Base-by-base conservation (phyloP, 202 grass and related monocot species). In the Saccharum hybrid region DNA sequence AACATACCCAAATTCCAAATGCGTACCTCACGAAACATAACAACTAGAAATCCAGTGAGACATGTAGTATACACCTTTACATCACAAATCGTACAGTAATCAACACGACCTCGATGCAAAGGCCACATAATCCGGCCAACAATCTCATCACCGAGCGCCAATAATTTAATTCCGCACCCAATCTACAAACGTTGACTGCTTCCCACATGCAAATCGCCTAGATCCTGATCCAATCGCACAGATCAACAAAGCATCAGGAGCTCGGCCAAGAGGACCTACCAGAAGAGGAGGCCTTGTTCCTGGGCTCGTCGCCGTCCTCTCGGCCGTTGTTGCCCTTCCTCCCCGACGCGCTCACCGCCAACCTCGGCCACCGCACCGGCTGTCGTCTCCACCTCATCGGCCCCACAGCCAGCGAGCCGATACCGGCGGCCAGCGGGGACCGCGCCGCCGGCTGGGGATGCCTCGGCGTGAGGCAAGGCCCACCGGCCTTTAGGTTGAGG, bases 321-420 rank as follows among this genome's bases (percentile, higher is more conserved):
- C 64, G 70, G 45, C 43, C 9, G 81, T 21, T 67, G 65, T 42
- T 82, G 76, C 86, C 82, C 66, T 90, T 92, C 85, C 87, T 92
- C 38, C 89, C 91, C 8, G 91, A 87, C n/a, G 91, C 89, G 57
- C 74, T 82, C 78, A 82, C 87, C 82, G 66, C 87, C 83, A 86
- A 46, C 57, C 72, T 82, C 51, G 84, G 65, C 84, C 80, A 90
- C 77, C 70, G 75, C 52, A 18, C 67, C 66, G 72, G 40, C 64
- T 28, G 78, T 63, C 26, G 26, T 70, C 28, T 54, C 86, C 63
- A 59, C 62, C 61, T 69, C 86, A 31, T 69, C 57, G 10, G 6
- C 4, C 78, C 73, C 77, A 36, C 11, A 16, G 79, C 61, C 89
- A 68, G 68, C 38, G 42, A 85, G 26, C 83, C 71, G 80, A 39